Conservation (phyloP, 176 grass and related monocot genomes). For the Musa schizocarpa region DNA sequence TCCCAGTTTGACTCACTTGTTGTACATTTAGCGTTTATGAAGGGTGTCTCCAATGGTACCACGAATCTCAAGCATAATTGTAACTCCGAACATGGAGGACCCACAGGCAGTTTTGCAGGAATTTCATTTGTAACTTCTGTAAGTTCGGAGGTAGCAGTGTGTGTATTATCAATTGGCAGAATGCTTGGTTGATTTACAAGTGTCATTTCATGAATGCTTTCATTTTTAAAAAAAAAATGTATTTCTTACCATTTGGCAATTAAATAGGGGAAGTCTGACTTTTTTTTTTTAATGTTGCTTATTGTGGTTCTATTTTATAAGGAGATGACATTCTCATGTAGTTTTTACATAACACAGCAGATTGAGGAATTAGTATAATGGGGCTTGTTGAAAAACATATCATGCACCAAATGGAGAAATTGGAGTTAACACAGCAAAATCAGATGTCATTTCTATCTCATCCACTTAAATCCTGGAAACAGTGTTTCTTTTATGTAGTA, state of each 20-base stretch:
- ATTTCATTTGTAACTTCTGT: background rate
- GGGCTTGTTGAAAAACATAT: no score
- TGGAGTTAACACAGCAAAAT: no score
- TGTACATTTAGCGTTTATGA: background rate
- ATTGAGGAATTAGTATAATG: no score
- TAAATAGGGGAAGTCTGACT: no score
- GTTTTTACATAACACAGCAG: no score
- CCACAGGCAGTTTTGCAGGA: slow-evolving; percentile 1
- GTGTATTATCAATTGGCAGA: background rate
- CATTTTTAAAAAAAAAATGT: background rate
- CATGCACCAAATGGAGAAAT: no score
- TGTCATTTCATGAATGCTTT: background rate
- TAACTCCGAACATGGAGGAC: background rate
- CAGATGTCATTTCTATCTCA: no score
- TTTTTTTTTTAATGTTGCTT: background rate
- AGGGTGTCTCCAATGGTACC: background rate
- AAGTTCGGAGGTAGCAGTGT: background rate
- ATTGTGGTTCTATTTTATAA: no score
- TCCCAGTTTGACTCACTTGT: background rate
- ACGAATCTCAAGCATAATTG: background rate
- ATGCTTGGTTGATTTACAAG: background rate
- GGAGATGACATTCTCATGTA: no score
- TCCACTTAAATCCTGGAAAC: no score
- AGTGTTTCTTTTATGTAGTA: no score
- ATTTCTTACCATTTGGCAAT: background rate